phyloP scores from a whole-genome alignment of 1,284 basidiomycete genomes.

The Somion occarium region DNA sequence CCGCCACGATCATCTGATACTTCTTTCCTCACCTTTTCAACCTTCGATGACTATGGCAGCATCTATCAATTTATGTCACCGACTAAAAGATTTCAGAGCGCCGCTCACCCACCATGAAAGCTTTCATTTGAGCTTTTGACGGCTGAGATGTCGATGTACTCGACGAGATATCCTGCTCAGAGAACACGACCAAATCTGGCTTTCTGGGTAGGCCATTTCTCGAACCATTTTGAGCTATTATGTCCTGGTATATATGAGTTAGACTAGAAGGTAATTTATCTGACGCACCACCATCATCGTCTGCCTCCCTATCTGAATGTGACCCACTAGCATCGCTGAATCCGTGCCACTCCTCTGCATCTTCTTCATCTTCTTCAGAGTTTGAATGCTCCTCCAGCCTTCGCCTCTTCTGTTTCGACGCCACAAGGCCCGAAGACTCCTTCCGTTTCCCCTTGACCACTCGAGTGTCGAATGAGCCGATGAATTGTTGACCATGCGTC shows the following conservation, averaged over 20 bases:
- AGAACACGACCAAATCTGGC: conserved; percentile 55
- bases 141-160: conserved; percentile 10
- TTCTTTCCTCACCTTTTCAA: conserved; percentile 50
- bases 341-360: conserved; percentile 26
- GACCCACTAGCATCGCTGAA: conserved; percentile 11
- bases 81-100: conserved; percentile 2
- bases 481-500: conserved; percentile 60
- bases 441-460: conserved; percentile 19
- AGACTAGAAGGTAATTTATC: not conserved
- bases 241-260: conserved; percentile 1
- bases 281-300: not conserved
- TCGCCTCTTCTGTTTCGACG: conserved; percentile 1
- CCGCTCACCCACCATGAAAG: conserved; percentile 61
- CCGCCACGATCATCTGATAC: conserved; percentile 17
- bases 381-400: conserved; percentile 8
- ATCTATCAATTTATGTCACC: conserved; percentile 1
- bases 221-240: too few relatives aligned
- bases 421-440: conserved; percentile 7
- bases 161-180: conserved; percentile 30
- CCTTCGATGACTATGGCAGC: conserved; percentile 63
- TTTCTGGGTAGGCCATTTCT: conserved; percentile 1
- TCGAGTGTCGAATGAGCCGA: conserved; percentile 46
- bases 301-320: conserved; percentile 10
- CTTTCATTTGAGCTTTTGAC: conserved; percentile 46
- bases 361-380: conserved; percentile 3